phyloP scores from a whole-genome alignment of 2,329 filamentous ascomycete genomes.

The Amphichorda felina region DNA sequence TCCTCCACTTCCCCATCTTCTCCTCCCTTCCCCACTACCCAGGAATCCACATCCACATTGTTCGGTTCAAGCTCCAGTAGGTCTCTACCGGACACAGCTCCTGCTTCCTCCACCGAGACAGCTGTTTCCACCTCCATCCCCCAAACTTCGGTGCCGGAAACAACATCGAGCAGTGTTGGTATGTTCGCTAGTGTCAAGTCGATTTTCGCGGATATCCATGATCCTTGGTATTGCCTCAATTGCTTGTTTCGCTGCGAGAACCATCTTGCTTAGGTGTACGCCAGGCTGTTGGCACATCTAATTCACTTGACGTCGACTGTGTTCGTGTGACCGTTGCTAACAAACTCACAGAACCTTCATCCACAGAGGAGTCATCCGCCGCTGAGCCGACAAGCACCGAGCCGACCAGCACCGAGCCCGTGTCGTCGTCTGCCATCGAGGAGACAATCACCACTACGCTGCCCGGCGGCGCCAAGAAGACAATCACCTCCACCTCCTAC shows the following conservation, averaged over 20 bases:
- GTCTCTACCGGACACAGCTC: constrained; percentile 12
- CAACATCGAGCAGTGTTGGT: constrained; percentile 1
- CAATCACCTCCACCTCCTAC: constrained; percentile 36
- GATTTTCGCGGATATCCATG: neutral
- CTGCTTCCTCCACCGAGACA: constrained; percentile 3
- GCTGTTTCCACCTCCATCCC: constrained; percentile 2
- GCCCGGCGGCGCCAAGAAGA: constrained; percentile 28
- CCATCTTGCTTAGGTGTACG: too few relatives aligned
- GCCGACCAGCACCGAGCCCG: constrained; percentile 19
- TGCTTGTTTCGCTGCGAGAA: neutral
- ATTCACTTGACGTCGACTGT: too few relatives aligned
- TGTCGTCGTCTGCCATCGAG: constrained; percentile 21
- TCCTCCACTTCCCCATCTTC: constrained; percentile 2
- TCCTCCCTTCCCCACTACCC: constrained; percentile 5
- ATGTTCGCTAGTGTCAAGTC: neutral
- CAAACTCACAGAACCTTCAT: constrained; percentile 5
- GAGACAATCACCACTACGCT: constrained; percentile 33
- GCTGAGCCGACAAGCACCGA: constrained; percentile 10
- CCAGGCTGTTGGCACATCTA: too few relatives aligned
- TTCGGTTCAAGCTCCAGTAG: constrained; percentile 13
- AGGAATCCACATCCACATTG: constrained; percentile 14
- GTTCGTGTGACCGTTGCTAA: too few relatives aligned
- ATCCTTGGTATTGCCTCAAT: neutral
- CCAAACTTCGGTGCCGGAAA: constrained; percentile 4
- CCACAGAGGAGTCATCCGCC: constrained; percentile 2